Conservation (phyloP, 2,329 filamentous ascomycete species). For the Hymenoscyphus scutula region DNA sequence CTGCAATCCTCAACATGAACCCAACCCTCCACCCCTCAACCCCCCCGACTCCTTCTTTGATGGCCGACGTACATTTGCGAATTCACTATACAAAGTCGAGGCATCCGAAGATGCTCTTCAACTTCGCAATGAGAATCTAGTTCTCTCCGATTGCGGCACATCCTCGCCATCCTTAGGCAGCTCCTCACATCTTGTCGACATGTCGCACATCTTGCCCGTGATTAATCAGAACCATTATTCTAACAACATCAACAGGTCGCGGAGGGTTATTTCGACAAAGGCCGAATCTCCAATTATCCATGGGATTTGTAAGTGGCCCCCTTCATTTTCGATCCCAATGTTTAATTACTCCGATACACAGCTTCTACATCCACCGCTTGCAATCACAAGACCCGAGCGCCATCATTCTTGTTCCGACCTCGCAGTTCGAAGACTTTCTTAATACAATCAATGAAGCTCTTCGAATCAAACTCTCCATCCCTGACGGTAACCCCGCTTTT, state of each 20-base stretch:
- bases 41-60: neutral
- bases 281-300: slow-evolving; percentile 54
- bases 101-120: neutral
- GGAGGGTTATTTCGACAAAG: slow-evolving; percentile 51
- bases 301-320: slow-evolving; percentile 73
- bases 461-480: slow-evolving; percentile 54
- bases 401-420: slow-evolving; percentile 64
- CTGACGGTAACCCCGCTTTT: slow-evolving; percentile 52
- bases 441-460: slow-evolving; percentile 61
- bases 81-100: neutral
- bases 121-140: neutral
- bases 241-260: slow-evolving; percentile 20
- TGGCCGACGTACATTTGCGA: neutral
- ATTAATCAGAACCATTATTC: neutral
- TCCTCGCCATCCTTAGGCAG: neutral
- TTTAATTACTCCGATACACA: slow-evolving; percentile 34
- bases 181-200: neutral
- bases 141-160: neutral
- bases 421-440: slow-evolving; percentile 65
- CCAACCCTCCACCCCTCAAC: neutral
- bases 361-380: slow-evolving; percentile 65
- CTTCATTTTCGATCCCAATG: neutral
- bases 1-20: neutral
- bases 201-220: too few relatives aligned
- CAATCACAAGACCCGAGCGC: slow-evolving; percentile 47